Conservation (phyloP, 1,284 basidiomycete species). For the Ceratobasidium sp. region DNA sequence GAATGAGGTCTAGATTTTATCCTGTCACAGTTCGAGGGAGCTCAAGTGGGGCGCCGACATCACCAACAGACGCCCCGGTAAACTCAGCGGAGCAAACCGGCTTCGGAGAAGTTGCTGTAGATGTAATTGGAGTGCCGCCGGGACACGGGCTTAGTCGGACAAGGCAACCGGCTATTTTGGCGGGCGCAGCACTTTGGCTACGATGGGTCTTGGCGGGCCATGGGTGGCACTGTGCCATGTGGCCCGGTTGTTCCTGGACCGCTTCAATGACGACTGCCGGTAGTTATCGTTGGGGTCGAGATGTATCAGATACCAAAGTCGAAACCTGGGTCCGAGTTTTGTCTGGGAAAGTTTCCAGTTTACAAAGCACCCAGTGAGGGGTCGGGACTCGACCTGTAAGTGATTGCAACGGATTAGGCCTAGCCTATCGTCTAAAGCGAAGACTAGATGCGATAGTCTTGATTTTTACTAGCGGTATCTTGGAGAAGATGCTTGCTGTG, state of each 20-base stretch:
- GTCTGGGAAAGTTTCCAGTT: not conserved
- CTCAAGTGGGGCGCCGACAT: not conserved
- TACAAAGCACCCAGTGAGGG: too few species aligned
- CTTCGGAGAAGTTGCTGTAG: not conserved
- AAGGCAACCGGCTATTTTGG: slow-evolving; percentile 16
- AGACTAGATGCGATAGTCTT: too few species aligned
- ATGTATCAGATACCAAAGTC: not conserved
- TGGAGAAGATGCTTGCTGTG: not conserved
- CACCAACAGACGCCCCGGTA: not conserved
- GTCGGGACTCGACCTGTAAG: too few species aligned
- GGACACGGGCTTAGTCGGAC: not conserved
- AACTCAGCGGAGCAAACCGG: not conserved
- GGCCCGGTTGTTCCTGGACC: not conserved
- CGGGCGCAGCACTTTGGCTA: not conserved
- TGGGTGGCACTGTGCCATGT: not conserved
- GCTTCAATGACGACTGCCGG: not conserved
- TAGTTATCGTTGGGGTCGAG: not conserved
- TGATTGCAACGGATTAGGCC: too few species aligned
- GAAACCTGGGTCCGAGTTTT: not conserved
- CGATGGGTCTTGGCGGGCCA: not conserved
- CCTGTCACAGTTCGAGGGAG: not conserved
- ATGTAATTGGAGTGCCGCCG: not conserved
- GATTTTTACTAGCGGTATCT: not conserved
- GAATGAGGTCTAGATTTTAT: not conserved
- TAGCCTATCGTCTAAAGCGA: too few species aligned